These are phyloP conservation scores for Colletotrichum lindemuthianum DNA, from an alignment of 2,329 filamentous ascomycete species.

Conservation along the genomic window DNA sequence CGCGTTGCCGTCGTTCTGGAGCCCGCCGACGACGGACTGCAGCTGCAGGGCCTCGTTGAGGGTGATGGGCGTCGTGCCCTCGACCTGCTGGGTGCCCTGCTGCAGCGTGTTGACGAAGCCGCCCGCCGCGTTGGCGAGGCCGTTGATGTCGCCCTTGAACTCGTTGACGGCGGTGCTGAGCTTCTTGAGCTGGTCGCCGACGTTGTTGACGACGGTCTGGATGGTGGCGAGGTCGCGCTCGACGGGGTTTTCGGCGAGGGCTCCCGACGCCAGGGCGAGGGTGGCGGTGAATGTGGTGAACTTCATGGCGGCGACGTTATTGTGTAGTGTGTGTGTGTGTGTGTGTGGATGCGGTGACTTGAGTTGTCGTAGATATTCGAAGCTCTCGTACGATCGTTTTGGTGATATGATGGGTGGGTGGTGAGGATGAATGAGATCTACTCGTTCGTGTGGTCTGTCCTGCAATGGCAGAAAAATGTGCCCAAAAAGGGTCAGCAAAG, in stretches of 20 bases:
- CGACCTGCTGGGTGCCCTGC: constrained; percentile 33
- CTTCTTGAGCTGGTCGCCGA: constrained; percentile 36
- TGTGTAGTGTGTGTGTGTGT: constrained; percentile 2
- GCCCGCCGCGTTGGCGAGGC: constrained; percentile 38
- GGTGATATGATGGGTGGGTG: too few relatives aligned
- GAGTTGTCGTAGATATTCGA: too few relatives aligned
- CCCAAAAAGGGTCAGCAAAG: too few relatives aligned
- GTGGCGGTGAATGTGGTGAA: constrained; percentile 36
- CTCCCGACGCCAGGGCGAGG: constrained; percentile 34
- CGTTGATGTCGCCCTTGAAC: constrained; percentile 39
- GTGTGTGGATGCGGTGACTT: not conserved
- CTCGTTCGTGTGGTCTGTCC: too few relatives aligned
- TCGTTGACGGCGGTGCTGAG: constrained; percentile 39
- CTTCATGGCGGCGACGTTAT: constrained; percentile 33
- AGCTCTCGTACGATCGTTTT: too few relatives aligned
- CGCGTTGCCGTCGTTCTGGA: constrained; percentile 41
- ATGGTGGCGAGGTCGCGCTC: constrained; percentile 36
- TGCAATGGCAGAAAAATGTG: too few relatives aligned
- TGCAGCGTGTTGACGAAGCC: constrained; percentile 37
- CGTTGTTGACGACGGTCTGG: constrained; percentile 33
- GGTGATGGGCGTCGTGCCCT: constrained; percentile 33
- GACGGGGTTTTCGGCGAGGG: constrained; percentile 32
- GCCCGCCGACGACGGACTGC: constrained; percentile 34
- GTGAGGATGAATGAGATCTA: not conserved
- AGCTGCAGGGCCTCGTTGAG: constrained; percentile 37